These are phyloP conservation scores for Lepiota subincarnata DNA, from an alignment of 768 basidiomycete genomes.

Conservation along the genomic window DNA sequence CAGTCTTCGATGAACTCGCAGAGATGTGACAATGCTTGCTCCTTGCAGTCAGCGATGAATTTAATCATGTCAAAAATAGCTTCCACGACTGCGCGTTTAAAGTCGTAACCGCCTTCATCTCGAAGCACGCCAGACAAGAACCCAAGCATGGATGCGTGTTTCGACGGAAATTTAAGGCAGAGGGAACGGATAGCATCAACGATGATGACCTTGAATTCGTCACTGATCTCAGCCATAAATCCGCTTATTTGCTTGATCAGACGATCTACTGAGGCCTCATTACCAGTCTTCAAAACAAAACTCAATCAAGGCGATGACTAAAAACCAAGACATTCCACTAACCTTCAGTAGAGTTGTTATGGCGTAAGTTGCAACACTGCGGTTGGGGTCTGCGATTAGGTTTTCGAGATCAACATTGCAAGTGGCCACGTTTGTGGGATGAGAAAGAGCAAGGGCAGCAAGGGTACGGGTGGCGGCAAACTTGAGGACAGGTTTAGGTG, in stretches of 20 bases:
- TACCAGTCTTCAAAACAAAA: slow-evolving; percentile 68
- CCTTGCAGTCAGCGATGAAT: slow-evolving; percentile 92
- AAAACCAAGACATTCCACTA: slow-evolving; percentile 6
- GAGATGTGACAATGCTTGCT: slow-evolving; percentile 94
- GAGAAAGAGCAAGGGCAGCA: slow-evolving; percentile 79
- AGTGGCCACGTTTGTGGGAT: slow-evolving; percentile 81
- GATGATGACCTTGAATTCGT: slow-evolving; percentile 99
- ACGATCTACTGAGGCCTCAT: slow-evolving; percentile 97
- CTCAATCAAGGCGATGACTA: background rate
- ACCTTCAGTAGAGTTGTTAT: slow-evolving; percentile 98
- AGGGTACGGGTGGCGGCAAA: slow-evolving; percentile 97
- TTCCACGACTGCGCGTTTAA: slow-evolving; percentile 98
- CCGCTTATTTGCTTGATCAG: slow-evolving; percentile 99
- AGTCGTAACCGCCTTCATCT: slow-evolving; percentile 99
- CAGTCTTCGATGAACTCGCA: slow-evolving; percentile 99
- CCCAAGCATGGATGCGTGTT: slow-evolving; percentile 94
- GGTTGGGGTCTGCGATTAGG: slow-evolving; percentile 91
- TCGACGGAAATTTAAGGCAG: slow-evolving; percentile 97
- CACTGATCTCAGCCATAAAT: slow-evolving; percentile 99
- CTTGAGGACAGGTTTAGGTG: slow-evolving; percentile 91
- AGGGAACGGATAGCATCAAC: slow-evolving; percentile 98
- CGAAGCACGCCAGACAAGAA: slow-evolving; percentile 96
- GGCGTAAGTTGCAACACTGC: slow-evolving; percentile 96
- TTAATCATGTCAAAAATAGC: slow-evolving; percentile 99
- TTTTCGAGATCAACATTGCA: slow-evolving; percentile 98